Percentiles rank a stretch among this genome's conserved stretches.
phyloP scores from a whole-genome alignment of 441 rosid species.

The Hura crepitans region DNA sequence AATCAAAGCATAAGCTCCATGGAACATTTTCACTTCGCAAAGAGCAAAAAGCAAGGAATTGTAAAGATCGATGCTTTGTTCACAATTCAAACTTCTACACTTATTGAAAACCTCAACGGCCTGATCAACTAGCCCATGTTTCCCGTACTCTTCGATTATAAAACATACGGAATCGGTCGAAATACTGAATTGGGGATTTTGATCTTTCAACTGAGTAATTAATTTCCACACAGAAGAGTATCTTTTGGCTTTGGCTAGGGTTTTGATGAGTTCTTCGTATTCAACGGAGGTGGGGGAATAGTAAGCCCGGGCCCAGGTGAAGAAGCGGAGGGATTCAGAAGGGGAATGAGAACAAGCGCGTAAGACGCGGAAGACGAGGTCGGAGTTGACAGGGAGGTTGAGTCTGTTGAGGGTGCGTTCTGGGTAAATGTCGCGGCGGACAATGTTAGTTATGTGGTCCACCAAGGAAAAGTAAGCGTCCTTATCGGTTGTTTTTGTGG shows the following conservation, averaged over 20 bases:
- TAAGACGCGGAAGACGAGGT: slow-evolving; percentile 78
- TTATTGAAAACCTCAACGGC: slow-evolving; percentile 82
- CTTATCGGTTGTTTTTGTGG: slow-evolving; percentile 30
- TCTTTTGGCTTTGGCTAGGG: slow-evolving; percentile 47
- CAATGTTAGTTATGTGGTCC: slow-evolving; percentile 72
- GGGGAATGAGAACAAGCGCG: slow-evolving; percentile 67
- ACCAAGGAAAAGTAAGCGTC: slow-evolving; percentile 76
- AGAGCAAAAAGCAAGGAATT: slow-evolving; percentile 70
- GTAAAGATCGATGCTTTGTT: slow-evolving; percentile 45
- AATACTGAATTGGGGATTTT: slow-evolving; percentile 28
- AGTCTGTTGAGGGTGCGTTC: slow-evolving; percentile 71
- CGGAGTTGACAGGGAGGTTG: slow-evolving; percentile 51
- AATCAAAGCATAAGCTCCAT: slow-evolving; percentile 74
- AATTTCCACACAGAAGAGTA: slow-evolving; percentile 81
- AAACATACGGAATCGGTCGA: slow-evolving; percentile 58
- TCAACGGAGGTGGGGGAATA: slow-evolving; percentile 72
- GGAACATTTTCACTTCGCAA: slow-evolving; percentile 76
- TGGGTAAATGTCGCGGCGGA: slow-evolving; percentile 74
- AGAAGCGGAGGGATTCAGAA: slow-evolving; percentile 71
- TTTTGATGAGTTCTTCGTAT: slow-evolving; percentile 62
- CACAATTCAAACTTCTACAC: slow-evolving; percentile 47
- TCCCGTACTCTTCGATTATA: slow-evolving; percentile 71
- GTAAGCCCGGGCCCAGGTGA: slow-evolving; percentile 69
- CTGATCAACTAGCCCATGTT: slow-evolving; percentile 63
- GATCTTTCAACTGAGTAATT: slow-evolving; percentile 56